A percentile compares a stretch with the other conserved stretches of the same genome.
These are phyloP conservation scores for Peronospora belbahrii DNA, from an alignment of 352 stramenopile genomes.

Conservation along the genomic window DNA sequence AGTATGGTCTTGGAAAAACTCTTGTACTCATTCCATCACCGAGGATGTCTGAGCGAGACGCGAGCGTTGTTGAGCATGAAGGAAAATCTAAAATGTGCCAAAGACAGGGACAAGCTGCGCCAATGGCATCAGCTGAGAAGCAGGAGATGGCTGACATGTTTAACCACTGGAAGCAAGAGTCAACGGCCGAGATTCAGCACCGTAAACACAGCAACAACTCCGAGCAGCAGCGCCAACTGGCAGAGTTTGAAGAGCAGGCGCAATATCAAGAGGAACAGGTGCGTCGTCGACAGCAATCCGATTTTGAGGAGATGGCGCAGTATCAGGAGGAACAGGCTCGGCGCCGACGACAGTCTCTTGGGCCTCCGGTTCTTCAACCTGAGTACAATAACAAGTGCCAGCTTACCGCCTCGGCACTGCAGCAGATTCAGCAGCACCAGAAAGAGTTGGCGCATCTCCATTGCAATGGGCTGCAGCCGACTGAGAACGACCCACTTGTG, in stretches of 20 bases:
- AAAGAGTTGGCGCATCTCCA: constrained; percentile 20
- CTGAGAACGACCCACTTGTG: constrained; percentile 21
- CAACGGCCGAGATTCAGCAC: constrained; percentile 19
- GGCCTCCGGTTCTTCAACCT: constrained; percentile 4
- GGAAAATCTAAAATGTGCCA: constrained; percentile 6
- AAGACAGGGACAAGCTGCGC: background rate
- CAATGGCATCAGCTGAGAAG: constrained; percentile 12
- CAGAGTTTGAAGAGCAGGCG: constrained; percentile 25
- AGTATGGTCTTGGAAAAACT: constrained; percentile 3
- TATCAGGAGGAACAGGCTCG: constrained; percentile 25
- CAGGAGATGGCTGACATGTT: constrained; percentile 31
- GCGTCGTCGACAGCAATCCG: constrained; percentile 20
- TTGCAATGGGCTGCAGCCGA: constrained; percentile 18
- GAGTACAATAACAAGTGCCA: constrained; percentile 11
- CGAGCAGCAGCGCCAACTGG: constrained; percentile 16
- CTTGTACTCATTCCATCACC: constrained; percentile 15
- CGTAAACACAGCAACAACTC: constrained; percentile 11
- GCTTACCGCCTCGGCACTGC: constrained; percentile 11
- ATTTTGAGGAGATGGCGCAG: constrained; percentile 24
- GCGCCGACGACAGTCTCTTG: constrained; percentile 15
- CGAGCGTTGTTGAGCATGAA: constrained; percentile 4
- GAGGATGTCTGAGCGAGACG: constrained; percentile 5
- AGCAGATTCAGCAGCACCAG: constrained; percentile 30
- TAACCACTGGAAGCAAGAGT: constrained; percentile 28
- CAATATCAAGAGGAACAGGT: constrained; percentile 24